Evolutionary conservation across 768 basidiomycete species (phyloP), one percentile per base, ranked within the genome.

Genomic region (Imleria badia): DNA sequence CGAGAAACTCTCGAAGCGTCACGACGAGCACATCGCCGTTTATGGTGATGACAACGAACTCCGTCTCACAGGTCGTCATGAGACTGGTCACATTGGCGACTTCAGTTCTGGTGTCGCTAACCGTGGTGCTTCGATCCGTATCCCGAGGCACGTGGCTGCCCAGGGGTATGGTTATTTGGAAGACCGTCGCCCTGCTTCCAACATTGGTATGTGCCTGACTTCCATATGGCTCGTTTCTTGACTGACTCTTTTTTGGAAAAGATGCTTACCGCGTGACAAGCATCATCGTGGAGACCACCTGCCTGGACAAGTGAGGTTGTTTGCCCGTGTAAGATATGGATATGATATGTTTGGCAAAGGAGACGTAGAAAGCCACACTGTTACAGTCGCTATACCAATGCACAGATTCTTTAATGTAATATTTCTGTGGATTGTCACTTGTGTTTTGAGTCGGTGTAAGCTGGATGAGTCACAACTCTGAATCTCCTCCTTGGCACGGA

Each of bases 11-110:
- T 76, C 85, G 63, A 87, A 88, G 78, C 84, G 85, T 72, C 97
- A 99, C 74, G 79, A 88, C 55, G 88, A 98, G 75, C 95, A 98
- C 79, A 97, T 97, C 61, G 92, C 92, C 38, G 94, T 97, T 41
- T 98, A 97, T 72, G 96, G 96, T 59, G 94, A 96, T 71, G 94
- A 96, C 81, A 99, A 98, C 75, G 97, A 98, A 51, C 78, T 94
- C 58, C 85, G 97, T 67, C 81, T 99, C 69, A 97, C 95, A 26
- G 97, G 97, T 56, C 87, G 89, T 62, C 96, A 98, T 73, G 97
- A 99, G 82, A 99, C 97, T 47, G 94, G 89, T 53, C 92, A 94
- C 76, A 98, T 98, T 66, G 81, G 86, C 61, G 70, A 72, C 52
- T 99, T 99, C 81, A 89, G 87, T 64, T 89, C 91, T 56, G 97